Percentiles rank a stretch among this genome's conserved stretches.
Conservation (phyloP, 1,284 basidiomycete species). For the Leccinum variabile region DNA sequence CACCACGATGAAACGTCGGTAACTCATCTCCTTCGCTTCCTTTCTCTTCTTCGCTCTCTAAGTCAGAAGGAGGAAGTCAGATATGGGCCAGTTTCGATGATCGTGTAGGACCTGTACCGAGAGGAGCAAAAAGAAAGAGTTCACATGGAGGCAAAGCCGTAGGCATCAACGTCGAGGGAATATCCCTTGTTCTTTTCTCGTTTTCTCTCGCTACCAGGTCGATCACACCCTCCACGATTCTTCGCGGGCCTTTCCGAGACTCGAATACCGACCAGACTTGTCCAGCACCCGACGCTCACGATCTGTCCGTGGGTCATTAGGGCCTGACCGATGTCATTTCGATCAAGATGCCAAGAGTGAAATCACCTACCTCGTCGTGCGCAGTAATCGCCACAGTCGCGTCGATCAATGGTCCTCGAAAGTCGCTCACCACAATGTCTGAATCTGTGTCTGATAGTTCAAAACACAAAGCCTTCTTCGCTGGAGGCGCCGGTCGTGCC, state of each 20-base stretch:
- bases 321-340: background rate
- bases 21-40: slow-evolving; percentile 19
- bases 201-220: slow-evolving; percentile 9
- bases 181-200: background rate
- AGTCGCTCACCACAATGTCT: slow-evolving; percentile 23
- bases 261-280: background rate
- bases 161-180: background rate
- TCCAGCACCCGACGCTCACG: slow-evolving; percentile 1
- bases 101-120: background rate
- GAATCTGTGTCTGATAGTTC: slow-evolving; percentile 25
- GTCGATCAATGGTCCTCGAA: slow-evolving; percentile 3
- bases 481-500: background rate
- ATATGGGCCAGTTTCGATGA: slow-evolving; percentile 22
- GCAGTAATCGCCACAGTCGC: background rate
- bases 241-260: background rate
- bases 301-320: slow-evolving; percentile 16
- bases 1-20: slow-evolving; percentile 22
- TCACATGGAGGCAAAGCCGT: background rate
- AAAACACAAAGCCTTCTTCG: slow-evolving; percentile 21
- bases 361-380: background rate
- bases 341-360: background rate
- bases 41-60: slow-evolving; percentile 17
- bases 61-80: slow-evolving; percentile 3
- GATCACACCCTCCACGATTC: background rate
- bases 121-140: slow-evolving; percentile 1